These are phyloP conservation scores for Dendrostoma leiphaemia DNA, from an alignment of 2,329 filamentous ascomycete genomes.

Conservation along the genomic window DNA sequence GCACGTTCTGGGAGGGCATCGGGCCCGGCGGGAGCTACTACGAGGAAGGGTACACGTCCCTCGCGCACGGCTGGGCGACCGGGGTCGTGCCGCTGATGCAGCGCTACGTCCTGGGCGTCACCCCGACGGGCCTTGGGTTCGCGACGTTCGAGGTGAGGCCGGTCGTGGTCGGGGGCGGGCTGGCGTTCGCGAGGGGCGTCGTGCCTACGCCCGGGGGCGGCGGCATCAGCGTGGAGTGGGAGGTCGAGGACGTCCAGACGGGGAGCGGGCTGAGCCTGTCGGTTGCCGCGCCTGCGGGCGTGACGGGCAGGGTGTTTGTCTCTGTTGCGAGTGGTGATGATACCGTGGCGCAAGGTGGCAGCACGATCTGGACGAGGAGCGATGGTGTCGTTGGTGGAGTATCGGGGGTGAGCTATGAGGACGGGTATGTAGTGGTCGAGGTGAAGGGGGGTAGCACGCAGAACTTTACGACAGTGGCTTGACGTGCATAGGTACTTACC, in stretches of 20 bases:
- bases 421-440: neutral
- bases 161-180: slow-evolving; percentile 27
- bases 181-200: slow-evolving; percentile 42
- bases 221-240: slow-evolving; percentile 38
- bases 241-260: slow-evolving; percentile 7
- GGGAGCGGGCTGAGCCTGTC: slow-evolving; percentile 26
- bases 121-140: slow-evolving; percentile 43
- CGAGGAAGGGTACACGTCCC: slow-evolving; percentile 44
- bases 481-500: no score
- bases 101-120: slow-evolving; percentile 46
- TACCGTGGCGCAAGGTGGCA: slow-evolving; percentile 21
- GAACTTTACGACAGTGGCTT: neutral
- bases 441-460: neutral
- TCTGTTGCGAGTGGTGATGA: slow-evolving; percentile 18
- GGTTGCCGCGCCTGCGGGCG: slow-evolving; percentile 30
- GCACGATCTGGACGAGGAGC: slow-evolving; percentile 16
- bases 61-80: slow-evolving; percentile 51
- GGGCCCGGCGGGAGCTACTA: slow-evolving; percentile 41
- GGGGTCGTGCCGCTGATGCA: slow-evolving; percentile 46
- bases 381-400: neutral
- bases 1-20: slow-evolving; percentile 53
- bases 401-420: neutral
- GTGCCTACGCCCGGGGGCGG: slow-evolving; percentile 40
- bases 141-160: slow-evolving; percentile 39
- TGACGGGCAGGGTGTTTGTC: slow-evolving; percentile 27